Percentiles rank a stretch among this genome's conserved stretches.
These are phyloP conservation scores for Bruguiera gymnorhiza DNA, from an alignment of 345 rosid species.

Conservation along the genomic window DNA sequence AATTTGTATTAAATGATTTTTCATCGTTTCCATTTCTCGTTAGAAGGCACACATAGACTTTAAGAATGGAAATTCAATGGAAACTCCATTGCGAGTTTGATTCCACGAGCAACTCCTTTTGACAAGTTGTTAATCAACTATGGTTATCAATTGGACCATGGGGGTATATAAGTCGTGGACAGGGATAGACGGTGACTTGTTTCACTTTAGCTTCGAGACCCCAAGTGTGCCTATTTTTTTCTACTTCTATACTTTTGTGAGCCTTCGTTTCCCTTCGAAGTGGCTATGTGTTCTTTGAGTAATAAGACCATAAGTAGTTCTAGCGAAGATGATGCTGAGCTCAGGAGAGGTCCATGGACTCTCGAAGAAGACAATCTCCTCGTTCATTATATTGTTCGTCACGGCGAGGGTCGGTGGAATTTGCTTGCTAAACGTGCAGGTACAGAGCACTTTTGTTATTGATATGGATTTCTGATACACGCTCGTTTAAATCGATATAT, in stretches of 20 bases:
- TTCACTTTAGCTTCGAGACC: conserved; percentile 4
- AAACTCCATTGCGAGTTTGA: conserved; percentile 7
- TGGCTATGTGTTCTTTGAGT: conserved; percentile 22
- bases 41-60: conserved; percentile 2
- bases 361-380: conserved; percentile 84
- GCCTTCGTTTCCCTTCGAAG: neutral
- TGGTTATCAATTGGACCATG: neutral
- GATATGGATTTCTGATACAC: neutral
- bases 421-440: conserved; percentile 82
- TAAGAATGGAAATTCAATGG: conserved; percentile 17
- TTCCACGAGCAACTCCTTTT: conserved; percentile 19
- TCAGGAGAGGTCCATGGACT: conserved; percentile 91
- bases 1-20: neutral
- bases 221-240: neutral
- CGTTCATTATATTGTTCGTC: conserved; percentile 65
- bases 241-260: neutral
- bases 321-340: conserved; percentile 41
- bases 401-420: conserved; percentile 97
- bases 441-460: conserved; percentile 21
- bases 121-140: conserved; percentile 25
- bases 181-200: neutral
- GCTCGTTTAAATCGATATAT: neutral
- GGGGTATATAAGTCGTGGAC: neutral
- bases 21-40: neutral
- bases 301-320: conserved; percentile 5